A percentile compares a stretch with the other conserved stretches of the same genome.
Conservation (phyloP, 371 early-diverging fungal genomes). For the Umbelopsis sp. region DNA sequence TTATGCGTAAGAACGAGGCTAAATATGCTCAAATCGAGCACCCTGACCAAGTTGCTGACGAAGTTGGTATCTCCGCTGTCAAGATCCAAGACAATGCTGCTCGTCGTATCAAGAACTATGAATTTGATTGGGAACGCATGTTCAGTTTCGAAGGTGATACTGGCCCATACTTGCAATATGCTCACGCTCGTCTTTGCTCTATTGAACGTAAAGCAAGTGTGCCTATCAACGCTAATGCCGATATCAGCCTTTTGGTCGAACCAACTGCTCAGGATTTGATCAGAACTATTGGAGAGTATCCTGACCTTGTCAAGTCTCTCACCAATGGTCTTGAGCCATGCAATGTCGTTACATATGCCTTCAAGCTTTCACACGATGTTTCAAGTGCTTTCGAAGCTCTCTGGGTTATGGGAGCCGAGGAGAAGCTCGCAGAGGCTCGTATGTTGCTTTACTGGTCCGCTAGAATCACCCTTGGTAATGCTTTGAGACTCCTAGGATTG, state of each 20-base stretch:
- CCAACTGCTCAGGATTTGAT: conserved; percentile 75
- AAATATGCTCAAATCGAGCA: conserved; percentile 89
- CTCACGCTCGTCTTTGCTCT: conserved; percentile 95
- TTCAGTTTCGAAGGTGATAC: conserved; percentile 98
- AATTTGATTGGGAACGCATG: conserved; percentile 96
- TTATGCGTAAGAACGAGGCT: conserved; percentile 89
- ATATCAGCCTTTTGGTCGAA: conserved; percentile 73
- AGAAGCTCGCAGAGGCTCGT: conserved; percentile 81
- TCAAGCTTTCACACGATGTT: conserved; percentile 86
- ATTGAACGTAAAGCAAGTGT: conserved; percentile 84
- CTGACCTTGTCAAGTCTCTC: conserved; percentile 79
- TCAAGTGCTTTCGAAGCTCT: conserved; percentile 84
- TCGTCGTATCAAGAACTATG: conserved; percentile 97
- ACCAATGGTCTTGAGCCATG: conserved; percentile 87
- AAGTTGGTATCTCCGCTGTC: conserved; percentile 89
- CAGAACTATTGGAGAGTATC: conserved; percentile 88
- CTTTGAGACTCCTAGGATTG: conserved; percentile 78
- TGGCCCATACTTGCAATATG: conserved; percentile 99
- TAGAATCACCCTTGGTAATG: conserved; percentile 84
- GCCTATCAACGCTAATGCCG: conserved; percentile 61
- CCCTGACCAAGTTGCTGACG: conserved; percentile 81
- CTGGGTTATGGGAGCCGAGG: conserved; percentile 82
- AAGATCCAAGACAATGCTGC: conserved; percentile 97
- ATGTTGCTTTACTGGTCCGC: conserved; percentile 79
- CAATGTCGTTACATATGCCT: conserved; percentile 90